Evolutionary conservation across 1,284 basidiomycete species (phyloP), one percentile per base, ranked within the genome.

Genomic region (Cutaneotrichosporon arboriforme): DNA sequence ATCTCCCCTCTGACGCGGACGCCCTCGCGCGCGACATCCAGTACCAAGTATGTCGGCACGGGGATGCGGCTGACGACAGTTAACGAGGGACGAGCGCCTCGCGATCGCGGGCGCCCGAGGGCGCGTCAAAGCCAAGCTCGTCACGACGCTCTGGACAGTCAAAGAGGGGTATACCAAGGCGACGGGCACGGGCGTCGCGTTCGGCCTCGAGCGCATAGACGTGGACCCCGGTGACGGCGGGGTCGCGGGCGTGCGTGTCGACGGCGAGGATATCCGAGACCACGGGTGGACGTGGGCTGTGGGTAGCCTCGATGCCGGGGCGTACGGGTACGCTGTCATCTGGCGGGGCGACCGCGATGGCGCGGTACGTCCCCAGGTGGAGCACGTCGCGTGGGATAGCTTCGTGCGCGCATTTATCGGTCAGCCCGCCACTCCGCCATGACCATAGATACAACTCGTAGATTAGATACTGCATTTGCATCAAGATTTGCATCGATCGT

Each of bases 101-200:
- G 36, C 37, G 7, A 51, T 71, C 1, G 52, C 58, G 1, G 37
- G 37, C 1, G 40, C 51, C 8, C 37, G 51, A 2, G 58, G 58
- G 2, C 22, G 26, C 12, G 36, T 51, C 37, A 59, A 65, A 39
- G 56, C 61, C 23, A 49, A 55, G 45, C 51, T 57, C 21, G 42
- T 72, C 12, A 66, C 69, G 3, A 65, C 54, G 12, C 51, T 71
- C 2, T 74, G 72, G 72, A 63, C 69, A 0, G 34, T 69, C 45
- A 74, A 74, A 48, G 72, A 74, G 49, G 65, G 61, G 0, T 74
- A 60, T 44, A 66, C 65, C 3, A 74, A 74, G 57, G 72, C 72
- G 4, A 61, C 65, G 8, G 70, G 69, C 1, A 66, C 69, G 31
- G 72, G 72, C 2, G 63, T 74, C 34, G 55, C 58, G 2, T 73